phyloP scores from a whole-genome alignment of 2,329 filamentous ascomycete species.

The Epichloe brachyelytri region DNA sequence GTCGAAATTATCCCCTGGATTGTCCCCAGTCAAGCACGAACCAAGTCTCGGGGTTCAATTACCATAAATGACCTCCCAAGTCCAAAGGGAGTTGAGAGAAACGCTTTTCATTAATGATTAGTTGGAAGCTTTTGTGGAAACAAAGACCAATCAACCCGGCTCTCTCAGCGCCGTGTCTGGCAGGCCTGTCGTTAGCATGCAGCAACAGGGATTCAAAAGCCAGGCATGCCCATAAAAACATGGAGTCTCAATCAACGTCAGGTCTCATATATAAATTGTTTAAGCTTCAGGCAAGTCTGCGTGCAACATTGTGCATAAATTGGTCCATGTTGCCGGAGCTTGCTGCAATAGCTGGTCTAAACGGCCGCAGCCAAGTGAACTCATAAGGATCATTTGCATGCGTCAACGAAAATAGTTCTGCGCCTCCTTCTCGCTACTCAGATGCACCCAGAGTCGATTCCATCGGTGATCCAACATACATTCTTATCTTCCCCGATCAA shows the following conservation, averaged over 20 bases:
- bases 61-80: no score
- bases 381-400: neutral
- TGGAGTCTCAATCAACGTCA: neutral
- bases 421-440: slow-evolving; percentile 2
- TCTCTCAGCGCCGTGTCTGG: neutral
- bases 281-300: neutral
- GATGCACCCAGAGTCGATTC: neutral
- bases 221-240: neutral
- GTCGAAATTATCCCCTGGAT: no score
- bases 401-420: neutral
- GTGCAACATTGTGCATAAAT: neutral
- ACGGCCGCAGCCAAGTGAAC: neutral
- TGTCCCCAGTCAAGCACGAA: no score
- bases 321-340: neutral
- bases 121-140: no score
- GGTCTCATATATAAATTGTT: neutral
- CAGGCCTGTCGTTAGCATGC: neutral
- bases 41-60: no score
- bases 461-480: neutral
- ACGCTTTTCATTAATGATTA: neutral
- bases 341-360: neutral
- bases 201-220: neutral
- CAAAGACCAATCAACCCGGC: no score
- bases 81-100: neutral
- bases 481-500: neutral